Evolutionary conservation across 352 stramenopile species (phyloP), one percentile per base, ranked within the genome.

Genomic region (Globisporangium iwayamae): DNA sequence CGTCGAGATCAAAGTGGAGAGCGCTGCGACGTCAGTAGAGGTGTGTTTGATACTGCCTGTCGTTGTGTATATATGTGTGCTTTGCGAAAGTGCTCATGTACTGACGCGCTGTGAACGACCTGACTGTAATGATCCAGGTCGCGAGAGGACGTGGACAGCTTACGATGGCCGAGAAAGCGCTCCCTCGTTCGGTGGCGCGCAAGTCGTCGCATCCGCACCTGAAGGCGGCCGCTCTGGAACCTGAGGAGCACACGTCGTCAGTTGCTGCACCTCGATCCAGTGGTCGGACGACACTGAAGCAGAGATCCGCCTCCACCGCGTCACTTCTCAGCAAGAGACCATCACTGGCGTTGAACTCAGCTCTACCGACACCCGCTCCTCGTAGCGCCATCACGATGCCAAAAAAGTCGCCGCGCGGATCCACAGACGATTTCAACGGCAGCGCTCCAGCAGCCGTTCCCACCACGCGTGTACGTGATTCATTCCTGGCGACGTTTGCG

Each of bases 401-500:
- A 18, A 68, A 63, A 48, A 61, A 43, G 30, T 50, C 56, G 18
- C 55, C 25, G 4, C n/a, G 43, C 20, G 46, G 16, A 18, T 39
- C 22, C 6, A 22, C 7, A 34, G 20, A 46, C 0, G 51, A 47
- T 9, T 46, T 28, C 18, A 20, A 60, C 46, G 52, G 60, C 10
- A 60, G 36, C 46, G 57, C n/a, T 5, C 18, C 54, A 20, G 56
- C 62, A 13, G 38, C 25, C 3, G 25, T 39, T 9, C 20, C 16
- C 30, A 34, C n/a, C 18, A 54, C 56, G 18, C 73, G 74, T 28
- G 59, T 87, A 38, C 68, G 63, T 30, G 66, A 81, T 13, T 68
- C 56, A 18, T 85, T 87, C 48, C 25, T 55, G 0, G 60, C 63
- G 34, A 72, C 34, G 58, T 85, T 89, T 51, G 54, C 66, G 18